Evolutionary conservation across 768 basidiomycete genomes (phyloP).

Genomic region (Lentinula sp.): DNA sequence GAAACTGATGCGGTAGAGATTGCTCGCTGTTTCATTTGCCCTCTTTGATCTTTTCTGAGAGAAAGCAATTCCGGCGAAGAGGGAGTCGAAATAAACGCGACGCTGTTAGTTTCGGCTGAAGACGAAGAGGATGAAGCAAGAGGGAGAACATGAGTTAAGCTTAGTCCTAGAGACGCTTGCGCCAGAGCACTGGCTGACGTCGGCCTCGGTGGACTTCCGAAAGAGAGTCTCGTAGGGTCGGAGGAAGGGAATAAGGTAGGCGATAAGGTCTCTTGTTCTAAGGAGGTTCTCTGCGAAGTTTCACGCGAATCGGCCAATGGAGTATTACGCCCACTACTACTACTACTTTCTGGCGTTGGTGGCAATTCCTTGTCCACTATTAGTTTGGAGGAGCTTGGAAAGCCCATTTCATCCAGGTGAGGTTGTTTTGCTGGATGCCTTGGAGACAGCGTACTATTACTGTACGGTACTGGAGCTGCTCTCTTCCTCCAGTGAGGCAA

Average conservation of each 20-base stretch:
- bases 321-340: constrained; percentile 7
- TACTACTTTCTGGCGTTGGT: constrained; percentile 34
- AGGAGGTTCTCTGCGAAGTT: constrained; percentile 2
- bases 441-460: constrained; percentile 22
- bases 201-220: constrained; percentile 16
- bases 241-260: constrained; percentile 6
- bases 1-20: constrained; percentile 15
- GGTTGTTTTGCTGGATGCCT: constrained; percentile 19
- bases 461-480: constrained; percentile 23
- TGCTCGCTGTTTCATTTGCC: constrained; percentile 36
- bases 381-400: constrained; percentile 13
- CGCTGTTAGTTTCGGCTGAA: constrained; percentile 40
- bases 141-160: constrained; percentile 50
- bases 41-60: constrained; percentile 32
- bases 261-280: constrained; percentile 8
- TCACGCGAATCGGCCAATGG: background rate
- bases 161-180: constrained; percentile 53
- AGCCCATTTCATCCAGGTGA: constrained; percentile 18
- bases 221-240: constrained; percentile 8
- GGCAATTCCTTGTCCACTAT: constrained; percentile 46
- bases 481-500: constrained; percentile 62
- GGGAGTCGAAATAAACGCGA: constrained; percentile 33
- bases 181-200: constrained; percentile 37
- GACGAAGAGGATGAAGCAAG: constrained; percentile 33
- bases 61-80: constrained; percentile 12